A percentile compares a stretch with the other conserved stretches of the same genome.
Evolutionary conservation across 1,284 basidiomycete genomes (phyloP).

Genomic region (Pseudozyma hubeiensis): DNA sequence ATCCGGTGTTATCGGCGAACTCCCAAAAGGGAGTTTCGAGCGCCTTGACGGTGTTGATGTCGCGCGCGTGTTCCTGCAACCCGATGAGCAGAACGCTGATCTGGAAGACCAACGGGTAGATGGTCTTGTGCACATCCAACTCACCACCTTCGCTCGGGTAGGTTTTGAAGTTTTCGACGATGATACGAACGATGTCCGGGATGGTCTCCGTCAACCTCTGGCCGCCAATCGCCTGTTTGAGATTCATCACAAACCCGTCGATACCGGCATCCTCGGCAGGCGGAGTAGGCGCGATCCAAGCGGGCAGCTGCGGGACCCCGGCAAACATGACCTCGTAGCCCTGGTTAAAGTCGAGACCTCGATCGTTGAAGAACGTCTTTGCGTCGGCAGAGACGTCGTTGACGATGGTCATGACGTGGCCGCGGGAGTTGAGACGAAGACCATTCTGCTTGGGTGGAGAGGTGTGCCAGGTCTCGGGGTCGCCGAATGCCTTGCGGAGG

Average conservation of each 20-base stretch:
- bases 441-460: slow-evolving; percentile 26
- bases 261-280: slow-evolving; percentile 31
- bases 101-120: slow-evolving; percentile 54
- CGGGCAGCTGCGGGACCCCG: slow-evolving; percentile 40
- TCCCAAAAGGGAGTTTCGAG: slow-evolving; percentile 46
- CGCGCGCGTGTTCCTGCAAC: slow-evolving; percentile 36
- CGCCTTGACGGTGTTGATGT: slow-evolving; percentile 27
- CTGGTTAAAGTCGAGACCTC: slow-evolving; percentile 40
- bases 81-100: slow-evolving; percentile 44
- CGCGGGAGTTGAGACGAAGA: slow-evolving; percentile 32
- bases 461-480: slow-evolving; percentile 37
- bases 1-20: slow-evolving; percentile 49
- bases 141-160: slow-evolving; percentile 26
- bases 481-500: slow-evolving; percentile 44
- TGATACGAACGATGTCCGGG: slow-evolving; percentile 29
- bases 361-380: slow-evolving; percentile 54
- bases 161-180: slow-evolving; percentile 16
- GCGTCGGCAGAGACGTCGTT: slow-evolving; percentile 34
- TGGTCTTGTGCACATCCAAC: slow-evolving; percentile 40
- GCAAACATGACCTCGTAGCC: slow-evolving; percentile 51
- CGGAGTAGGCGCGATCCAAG: slow-evolving; percentile 18
- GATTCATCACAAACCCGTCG: slow-evolving; percentile 37
- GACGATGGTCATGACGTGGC: slow-evolving; percentile 43
- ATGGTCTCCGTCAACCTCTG: slow-evolving; percentile 24
- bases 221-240: slow-evolving; percentile 22